These are phyloP conservation scores for Pouteria glomerata DNA, from an alignment of 148 eudicot genomes.

Conservation along the genomic window DNA sequence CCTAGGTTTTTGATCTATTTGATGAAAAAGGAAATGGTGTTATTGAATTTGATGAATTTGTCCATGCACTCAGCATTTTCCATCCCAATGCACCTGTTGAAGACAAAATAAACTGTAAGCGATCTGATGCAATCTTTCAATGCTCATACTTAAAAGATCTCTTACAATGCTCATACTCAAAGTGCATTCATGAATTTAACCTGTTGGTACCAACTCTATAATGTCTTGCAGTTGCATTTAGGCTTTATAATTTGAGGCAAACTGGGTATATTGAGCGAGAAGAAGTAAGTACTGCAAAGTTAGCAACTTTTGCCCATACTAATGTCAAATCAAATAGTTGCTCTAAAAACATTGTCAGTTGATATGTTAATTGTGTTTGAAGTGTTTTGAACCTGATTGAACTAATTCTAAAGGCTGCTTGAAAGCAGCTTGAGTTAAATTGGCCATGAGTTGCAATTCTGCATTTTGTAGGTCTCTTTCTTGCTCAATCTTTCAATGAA, in stretches of 20 bases:
- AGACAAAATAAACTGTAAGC: slow-evolving; percentile 66
- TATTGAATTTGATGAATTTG: slow-evolving; percentile 57
- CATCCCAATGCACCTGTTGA: slow-evolving; percentile 49
- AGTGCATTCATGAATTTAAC: slow-evolving; percentile 5
- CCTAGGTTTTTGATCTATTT: slow-evolving; percentile 51
- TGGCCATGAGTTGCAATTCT: not conserved
- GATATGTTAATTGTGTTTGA: not conserved
- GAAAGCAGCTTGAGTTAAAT: not conserved
- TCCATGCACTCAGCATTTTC: slow-evolving; percentile 42
- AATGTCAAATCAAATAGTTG: not conserved
- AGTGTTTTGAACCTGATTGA: not conserved
- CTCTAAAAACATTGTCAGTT: not conserved
- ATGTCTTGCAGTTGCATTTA: slow-evolving; percentile 69
- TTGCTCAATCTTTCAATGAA: not conserved
- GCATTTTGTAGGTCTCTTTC: not conserved
- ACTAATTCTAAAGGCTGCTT: not conserved
- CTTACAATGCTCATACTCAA: not conserved
- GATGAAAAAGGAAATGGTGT: slow-evolving; percentile 50
- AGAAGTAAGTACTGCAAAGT: slow-evolving; percentile 62
- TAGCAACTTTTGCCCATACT: not conserved
- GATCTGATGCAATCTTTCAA: not conserved
- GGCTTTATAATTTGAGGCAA: slow-evolving; percentile 88
- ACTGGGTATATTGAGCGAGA: slow-evolving; percentile 94
- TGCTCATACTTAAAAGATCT: no score
- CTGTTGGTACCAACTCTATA: not conserved